phyloP scores from a whole-genome alignment of 495 filamentous ascomycete genomes.

The Chaetomium cochliodes region DNA sequence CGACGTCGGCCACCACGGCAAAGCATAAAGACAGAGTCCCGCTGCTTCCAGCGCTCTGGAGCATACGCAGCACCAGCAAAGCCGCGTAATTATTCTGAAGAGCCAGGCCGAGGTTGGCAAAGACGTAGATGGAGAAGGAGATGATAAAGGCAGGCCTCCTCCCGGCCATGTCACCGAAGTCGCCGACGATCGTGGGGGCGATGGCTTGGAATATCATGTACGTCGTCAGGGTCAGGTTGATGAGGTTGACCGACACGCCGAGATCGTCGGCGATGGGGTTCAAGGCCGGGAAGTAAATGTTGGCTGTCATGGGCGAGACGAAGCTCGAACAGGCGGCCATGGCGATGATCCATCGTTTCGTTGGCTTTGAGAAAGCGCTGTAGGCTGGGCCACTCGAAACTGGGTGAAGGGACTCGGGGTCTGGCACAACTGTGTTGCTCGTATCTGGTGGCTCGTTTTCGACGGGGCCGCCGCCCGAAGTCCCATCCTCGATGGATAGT shows the following conservation, averaged over 20 bases:
- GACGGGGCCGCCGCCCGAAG: neutral
- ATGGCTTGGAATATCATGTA: conserved; percentile 65
- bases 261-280: conserved; percentile 56
- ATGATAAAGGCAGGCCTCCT: conserved; percentile 60
- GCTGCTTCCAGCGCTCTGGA: conserved; percentile 63
- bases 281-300: conserved; percentile 78
- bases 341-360: conserved; percentile 61
- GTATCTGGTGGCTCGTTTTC: neutral
- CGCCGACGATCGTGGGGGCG: conserved; percentile 58
- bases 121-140: conserved; percentile 57
- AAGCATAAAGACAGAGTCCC: conserved; percentile 57
- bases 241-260: conserved; percentile 55
- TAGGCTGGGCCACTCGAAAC: conserved; percentile 48
- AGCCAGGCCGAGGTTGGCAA: conserved; percentile 63
- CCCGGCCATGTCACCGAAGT: conserved; percentile 59
- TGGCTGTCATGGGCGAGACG: conserved; percentile 71
- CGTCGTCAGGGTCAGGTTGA: conserved; percentile 67
- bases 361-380: conserved; percentile 55
- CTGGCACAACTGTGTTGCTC: conserved; percentile 9
- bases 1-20: conserved; percentile 62
- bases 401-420: conserved; percentile 33
- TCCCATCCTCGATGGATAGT: neutral
- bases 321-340: conserved; percentile 66
- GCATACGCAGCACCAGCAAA: conserved; percentile 59
- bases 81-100: conserved; percentile 59